phyloP scores from a whole-genome alignment of 1,139 yeast genomes.

The Pichia terricola region DNA sequence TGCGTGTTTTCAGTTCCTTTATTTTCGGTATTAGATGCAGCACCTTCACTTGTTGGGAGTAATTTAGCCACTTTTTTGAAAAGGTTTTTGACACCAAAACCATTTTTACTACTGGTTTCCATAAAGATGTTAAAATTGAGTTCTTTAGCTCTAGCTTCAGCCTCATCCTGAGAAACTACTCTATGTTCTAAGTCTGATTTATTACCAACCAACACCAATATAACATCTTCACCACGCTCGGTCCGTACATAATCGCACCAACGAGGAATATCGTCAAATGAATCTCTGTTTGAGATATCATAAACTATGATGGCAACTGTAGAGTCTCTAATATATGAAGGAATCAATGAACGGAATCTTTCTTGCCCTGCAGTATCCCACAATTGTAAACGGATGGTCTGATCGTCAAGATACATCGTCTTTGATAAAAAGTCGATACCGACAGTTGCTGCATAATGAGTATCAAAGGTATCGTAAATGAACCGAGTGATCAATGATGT shows the following conservation, averaged over 20 bases:
- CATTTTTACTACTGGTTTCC: slow-evolving; percentile 93
- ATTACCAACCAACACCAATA: slow-evolving; percentile 70
- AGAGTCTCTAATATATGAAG: slow-evolving; percentile 92
- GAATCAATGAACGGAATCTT: slow-evolving; percentile 77
- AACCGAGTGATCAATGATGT: slow-evolving; percentile 91
- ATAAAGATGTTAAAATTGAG: slow-evolving; percentile 73
- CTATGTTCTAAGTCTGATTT: slow-evolving; percentile 65
- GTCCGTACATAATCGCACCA: slow-evolving; percentile 82
- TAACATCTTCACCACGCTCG: slow-evolving; percentile 63
- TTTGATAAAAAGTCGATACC: slow-evolving; percentile 94
- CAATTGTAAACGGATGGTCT: slow-evolving; percentile 47
- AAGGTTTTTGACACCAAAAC: slow-evolving; percentile 81
- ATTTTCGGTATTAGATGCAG: slow-evolving; percentile 17
- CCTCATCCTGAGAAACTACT: slow-evolving; percentile 74
- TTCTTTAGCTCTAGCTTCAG: slow-evolving; percentile 66
- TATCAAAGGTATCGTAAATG: slow-evolving; percentile 98
- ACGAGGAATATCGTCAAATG: slow-evolving; percentile 66
- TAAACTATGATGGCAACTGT: slow-evolving; percentile 94
- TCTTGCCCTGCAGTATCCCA: slow-evolving; percentile 89
- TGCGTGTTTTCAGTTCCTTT: slow-evolving; percentile 11
- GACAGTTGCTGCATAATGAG: slow-evolving; percentile 89
- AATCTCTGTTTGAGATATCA: slow-evolving; percentile 78
- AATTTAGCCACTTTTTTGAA: slow-evolving; percentile 88
- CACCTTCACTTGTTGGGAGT: slow-evolving; percentile 55
- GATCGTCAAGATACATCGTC: slow-evolving; percentile 69